These are phyloP conservation scores for Pisolithus orientalis DNA, from an alignment of 768 basidiomycete species.

Conservation along the genomic window DNA sequence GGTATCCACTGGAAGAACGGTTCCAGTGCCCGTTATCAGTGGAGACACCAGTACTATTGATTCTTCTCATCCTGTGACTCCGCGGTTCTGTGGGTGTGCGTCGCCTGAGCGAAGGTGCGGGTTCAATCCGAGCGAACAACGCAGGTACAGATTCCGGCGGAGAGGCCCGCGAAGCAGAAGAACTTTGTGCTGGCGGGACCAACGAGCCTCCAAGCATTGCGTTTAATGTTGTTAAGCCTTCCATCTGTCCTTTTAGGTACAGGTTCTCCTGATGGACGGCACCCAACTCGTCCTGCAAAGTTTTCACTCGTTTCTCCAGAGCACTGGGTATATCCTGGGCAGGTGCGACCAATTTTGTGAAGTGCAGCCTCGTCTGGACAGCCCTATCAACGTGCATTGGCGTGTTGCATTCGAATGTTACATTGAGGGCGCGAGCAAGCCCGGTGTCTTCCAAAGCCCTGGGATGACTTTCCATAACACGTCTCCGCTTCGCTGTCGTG, in stretches of 20 bases:
- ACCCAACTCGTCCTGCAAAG: constrained; percentile 7
- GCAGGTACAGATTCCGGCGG: too few species aligned
- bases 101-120: not conserved
- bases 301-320: constrained; percentile 14
- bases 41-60: not conserved
- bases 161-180: too few species aligned
- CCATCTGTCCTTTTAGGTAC: constrained; percentile 2
- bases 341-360: constrained; percentile 11
- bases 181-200: too few species aligned
- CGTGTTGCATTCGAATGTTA: constrained; percentile 21
- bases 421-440: constrained; percentile 22
- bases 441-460: constrained; percentile 2
- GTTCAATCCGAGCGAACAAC: too few species aligned
- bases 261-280: constrained; percentile 5
- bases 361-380: constrained; percentile 20
- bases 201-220: not conserved
- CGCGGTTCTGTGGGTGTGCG: constrained; percentile 9
- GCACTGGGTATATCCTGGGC: constrained; percentile 5
- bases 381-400: constrained; percentile 13
- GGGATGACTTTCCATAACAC: not conserved
- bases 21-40: not conserved
- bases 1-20: not conserved
- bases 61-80: not conserved
- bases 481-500: constrained; percentile 1
- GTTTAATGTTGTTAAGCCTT: not conserved